Evolutionary conservation across 2,329 filamentous ascomycete genomes (phyloP).

Genomic region (Metarhizium robertsii): DNA sequence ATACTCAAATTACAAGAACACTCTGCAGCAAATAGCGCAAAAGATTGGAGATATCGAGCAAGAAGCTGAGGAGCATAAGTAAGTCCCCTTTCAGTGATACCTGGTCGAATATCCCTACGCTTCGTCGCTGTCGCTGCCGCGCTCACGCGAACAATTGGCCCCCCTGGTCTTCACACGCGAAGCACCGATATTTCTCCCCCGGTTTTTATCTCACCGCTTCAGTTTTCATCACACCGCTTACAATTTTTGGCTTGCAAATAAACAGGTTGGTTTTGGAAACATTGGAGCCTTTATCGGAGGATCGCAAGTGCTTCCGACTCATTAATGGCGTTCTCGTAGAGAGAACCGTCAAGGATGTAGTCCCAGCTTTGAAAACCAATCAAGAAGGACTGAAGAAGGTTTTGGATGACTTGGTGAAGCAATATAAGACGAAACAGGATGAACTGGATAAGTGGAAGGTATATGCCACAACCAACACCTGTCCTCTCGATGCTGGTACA

Average conservation of each 20-base stretch:
- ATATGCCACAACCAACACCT: slow-evolving; percentile 19
- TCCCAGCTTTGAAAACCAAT: slow-evolving; percentile 86
- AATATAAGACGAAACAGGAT: slow-evolving; percentile 89
- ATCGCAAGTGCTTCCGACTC: slow-evolving; percentile 97
- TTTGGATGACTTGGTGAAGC: slow-evolving; percentile 86
- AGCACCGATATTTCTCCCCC: background rate
- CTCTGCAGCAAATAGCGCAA: slow-evolving; percentile 82
- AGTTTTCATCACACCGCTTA: slow-evolving; percentile 27
- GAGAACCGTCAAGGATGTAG: slow-evolving; percentile 84
- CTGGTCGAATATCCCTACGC: background rate
- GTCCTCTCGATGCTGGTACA: background rate
- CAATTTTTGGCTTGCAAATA: slow-evolving; percentile 7
- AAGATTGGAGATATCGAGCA: slow-evolving; percentile 98
- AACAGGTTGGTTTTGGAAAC: slow-evolving; percentile 87
- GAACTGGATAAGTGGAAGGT: slow-evolving; percentile 99
- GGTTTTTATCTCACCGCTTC: slow-evolving; percentile 27
- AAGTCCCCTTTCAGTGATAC: slow-evolving; percentile 14
- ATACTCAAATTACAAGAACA: slow-evolving; percentile 69
- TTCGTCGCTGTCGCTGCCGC: background rate
- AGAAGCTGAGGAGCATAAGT: slow-evolving; percentile 98
- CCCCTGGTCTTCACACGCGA: background rate
- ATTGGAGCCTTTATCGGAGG: slow-evolving; percentile 66
- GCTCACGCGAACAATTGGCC: background rate
- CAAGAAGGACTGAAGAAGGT: slow-evolving; percentile 91
- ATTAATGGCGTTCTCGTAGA: slow-evolving; percentile 96